Base-by-base conservation (phyloP, 148 eudicot genomes). In the Chenopodium quinoa region DNA sequence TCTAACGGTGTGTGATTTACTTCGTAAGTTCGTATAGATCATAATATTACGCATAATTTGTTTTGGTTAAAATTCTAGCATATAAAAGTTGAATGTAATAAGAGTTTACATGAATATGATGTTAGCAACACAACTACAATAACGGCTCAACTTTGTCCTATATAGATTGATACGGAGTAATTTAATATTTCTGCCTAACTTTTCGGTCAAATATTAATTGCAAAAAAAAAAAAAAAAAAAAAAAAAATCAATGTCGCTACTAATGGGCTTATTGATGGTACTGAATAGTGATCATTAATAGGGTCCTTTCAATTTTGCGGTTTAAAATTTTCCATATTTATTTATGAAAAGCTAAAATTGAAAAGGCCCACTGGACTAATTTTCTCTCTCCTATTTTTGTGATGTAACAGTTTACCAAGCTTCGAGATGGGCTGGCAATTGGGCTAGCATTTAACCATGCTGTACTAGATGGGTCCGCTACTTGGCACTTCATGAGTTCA, bases 401-500 rank as follows among this genome's bases (percentile, higher is more conserved):
- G 27, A 29, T 85, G 20, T 31, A 16, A 80, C 90, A 96, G 99
- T 82, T 96, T 23, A 93, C 99, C 29, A 93, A 91, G 88, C 90
- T 94, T 58, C 87, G 89, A 72, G 97, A 96, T 83, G 99, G 99
- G 34, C 81, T 96, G 13, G 95, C 89, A 46, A 84, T 96, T 84
- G 98, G 99, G 14, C 90, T 88, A 13, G 99, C 99, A 9, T 92
- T 96, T 83, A 96, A 96, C 87, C 98, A 96, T 79, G 93, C 97
- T 1, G 87, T 96, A 52, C 86, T 96, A 23, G 99, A 96, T 63
- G 99, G 99, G 22, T 87, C 98, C 58, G 85, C 99, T 83, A 93
- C 98, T 48, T 96, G 99, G 99, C 99, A 96, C 89, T 96, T 96
- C 88, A 92, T 93, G 97, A 91, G 84, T 68, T 91, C 98, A 22